A percentile compares a stretch with the other conserved stretches of the same genome.
Evolutionary conservation across 139 green algal genomes (phyloP).

Genomic region (Coccomyxa sp.): DNA sequence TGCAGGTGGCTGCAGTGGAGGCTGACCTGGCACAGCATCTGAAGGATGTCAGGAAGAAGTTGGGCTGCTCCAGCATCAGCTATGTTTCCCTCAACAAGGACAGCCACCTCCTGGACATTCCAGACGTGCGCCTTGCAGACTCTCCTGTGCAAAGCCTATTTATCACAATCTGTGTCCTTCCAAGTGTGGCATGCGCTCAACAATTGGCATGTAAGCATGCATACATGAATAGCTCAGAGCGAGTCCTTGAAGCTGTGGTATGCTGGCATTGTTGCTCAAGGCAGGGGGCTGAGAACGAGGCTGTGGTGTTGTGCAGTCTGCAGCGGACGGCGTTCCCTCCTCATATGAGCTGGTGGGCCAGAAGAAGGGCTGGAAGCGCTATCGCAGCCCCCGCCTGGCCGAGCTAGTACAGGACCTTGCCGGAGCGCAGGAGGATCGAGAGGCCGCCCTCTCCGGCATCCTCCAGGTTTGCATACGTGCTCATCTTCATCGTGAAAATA

Average conservation of each 20-base stretch:
- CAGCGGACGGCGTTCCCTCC: neutral
- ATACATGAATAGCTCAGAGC: neutral
- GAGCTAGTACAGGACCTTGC: conserved; percentile 52
- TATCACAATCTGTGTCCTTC: neutral
- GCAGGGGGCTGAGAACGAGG: too few species aligned
- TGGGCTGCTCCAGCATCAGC: conserved; percentile 27
- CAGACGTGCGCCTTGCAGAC: conserved; percentile 32
- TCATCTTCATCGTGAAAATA: neutral
- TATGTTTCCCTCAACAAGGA: conserved; percentile 86
- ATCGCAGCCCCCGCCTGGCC: conserved; percentile 42
- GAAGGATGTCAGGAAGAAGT: conserved; percentile 24
- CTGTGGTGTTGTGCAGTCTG: neutral
- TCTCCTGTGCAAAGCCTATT: neutral
- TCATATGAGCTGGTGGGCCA: conserved; percentile 50
- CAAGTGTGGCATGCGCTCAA: neutral
- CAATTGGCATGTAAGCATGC: neutral
- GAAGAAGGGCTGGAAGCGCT: conserved; percentile 77
- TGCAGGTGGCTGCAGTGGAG: conserved; percentile 32
- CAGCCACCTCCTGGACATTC: conserved; percentile 83
- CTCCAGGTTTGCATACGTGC: conserved; percentile 28
- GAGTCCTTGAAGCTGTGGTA: neutral
- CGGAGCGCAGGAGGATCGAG: conserved; percentile 39
- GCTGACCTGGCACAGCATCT: conserved; percentile 56
- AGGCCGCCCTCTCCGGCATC: conserved; percentile 54
- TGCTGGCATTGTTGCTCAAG: neutral